Conservation (phyloP, 768 basidiomycete genomes). For the Hypholoma sublateritium region DNA sequence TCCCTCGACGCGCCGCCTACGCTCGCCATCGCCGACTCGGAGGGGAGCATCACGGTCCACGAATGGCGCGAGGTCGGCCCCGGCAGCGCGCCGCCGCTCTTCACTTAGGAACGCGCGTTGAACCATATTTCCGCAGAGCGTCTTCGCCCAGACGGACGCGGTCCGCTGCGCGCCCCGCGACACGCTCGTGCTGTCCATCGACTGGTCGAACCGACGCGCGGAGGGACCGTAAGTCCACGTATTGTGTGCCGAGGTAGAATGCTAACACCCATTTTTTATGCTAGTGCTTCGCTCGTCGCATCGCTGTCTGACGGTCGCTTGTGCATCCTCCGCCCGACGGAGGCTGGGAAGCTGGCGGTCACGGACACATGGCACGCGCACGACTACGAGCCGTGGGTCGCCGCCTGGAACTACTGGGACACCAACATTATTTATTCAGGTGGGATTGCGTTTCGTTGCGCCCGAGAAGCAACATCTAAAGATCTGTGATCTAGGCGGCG, state of each 20-base stretch:
- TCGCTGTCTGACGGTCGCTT: conserved; percentile 83
- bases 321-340: conserved; percentile 54
- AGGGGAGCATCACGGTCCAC: conserved; percentile 73
- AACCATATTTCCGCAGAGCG: conserved; percentile 30
- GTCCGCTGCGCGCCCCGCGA: conserved; percentile 53
- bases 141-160: conserved; percentile 36
- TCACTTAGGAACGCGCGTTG: conserved; percentile 3
- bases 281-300: conserved; percentile 58
- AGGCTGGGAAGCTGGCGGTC: conserved; percentile 43
- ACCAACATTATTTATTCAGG: conserved; percentile 82
- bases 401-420: conserved; percentile 89
- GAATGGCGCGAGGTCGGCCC: conserved; percentile 50
- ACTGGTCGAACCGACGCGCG: conserved; percentile 80
- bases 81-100: background rate
- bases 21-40: conserved; percentile 81
- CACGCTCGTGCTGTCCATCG: conserved; percentile 84
- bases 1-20: conserved; percentile 38
- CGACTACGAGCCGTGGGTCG: conserved; percentile 93
- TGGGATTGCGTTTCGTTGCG: conserved; percentile 24
- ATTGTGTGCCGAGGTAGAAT: background rate
- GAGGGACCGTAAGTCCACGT: conserved; percentile 40
- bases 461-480: background rate
- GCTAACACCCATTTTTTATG: background rate
- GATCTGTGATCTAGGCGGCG: conserved; percentile 63
- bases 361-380: conserved; percentile 80